Conservation (phyloP, 371 early-diverging fungal species). For the Mucor piriformis region DNA sequence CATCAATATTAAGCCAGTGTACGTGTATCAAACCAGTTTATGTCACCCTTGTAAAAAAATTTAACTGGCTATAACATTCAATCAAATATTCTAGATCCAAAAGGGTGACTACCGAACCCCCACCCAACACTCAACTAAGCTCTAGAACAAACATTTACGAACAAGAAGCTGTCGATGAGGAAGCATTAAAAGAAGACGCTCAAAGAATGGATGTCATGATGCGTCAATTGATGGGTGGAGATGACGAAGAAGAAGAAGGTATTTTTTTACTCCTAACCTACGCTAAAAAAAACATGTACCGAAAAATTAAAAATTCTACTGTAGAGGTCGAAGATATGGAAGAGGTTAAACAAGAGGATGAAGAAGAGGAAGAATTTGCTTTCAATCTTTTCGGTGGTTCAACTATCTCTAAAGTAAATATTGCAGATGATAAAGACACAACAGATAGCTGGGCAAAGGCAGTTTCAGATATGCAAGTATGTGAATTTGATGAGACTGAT, state of each 20-base stretch:
- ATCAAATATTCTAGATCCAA: neutral
- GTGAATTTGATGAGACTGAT: slow-evolving; percentile 48
- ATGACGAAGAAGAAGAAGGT: slow-evolving; percentile 5
- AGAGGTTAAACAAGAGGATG: neutral
- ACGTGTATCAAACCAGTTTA: neutral
- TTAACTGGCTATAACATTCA: neutral
- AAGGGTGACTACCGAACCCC: neutral
- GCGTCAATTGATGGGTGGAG: slow-evolving; percentile 20
- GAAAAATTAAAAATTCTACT: neutral
- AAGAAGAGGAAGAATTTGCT: slow-evolving; percentile 36
- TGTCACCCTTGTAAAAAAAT: neutral
- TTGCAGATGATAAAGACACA: slow-evolving; percentile 29
- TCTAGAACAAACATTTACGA: slow-evolving; percentile 32
- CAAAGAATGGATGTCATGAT: slow-evolving; percentile 32
- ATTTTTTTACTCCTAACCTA: neutral
- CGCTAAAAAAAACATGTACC: neutral
- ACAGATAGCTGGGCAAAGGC: slow-evolving; percentile 25
- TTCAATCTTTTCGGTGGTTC: slow-evolving; percentile 45
- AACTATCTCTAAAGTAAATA: slow-evolving; percentile 37
- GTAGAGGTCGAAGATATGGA: neutral
- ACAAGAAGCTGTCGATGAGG: slow-evolving; percentile 13
- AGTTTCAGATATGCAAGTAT: slow-evolving; percentile 32
- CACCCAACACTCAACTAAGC: slow-evolving; percentile 7
- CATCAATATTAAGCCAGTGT: neutral
- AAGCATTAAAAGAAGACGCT: slow-evolving; percentile 16